Evolutionary conservation across 345 rosid genomes (phyloP).

Genomic region (Excoecaria cochinchinensis): DNA sequence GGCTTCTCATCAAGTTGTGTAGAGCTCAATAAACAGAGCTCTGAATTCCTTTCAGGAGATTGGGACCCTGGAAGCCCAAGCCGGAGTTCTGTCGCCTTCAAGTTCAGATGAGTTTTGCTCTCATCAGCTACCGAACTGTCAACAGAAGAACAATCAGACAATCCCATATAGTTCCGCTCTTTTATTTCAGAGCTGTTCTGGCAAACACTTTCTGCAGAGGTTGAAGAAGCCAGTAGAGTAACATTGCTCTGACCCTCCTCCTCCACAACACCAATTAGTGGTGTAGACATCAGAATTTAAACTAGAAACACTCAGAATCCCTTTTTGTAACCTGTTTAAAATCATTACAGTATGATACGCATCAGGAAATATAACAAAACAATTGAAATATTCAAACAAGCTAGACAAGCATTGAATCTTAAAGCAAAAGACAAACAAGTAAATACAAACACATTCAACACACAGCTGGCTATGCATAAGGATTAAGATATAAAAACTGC

Average conservation of each 20-base stretch:
- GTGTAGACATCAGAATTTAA: constrained; percentile 27
- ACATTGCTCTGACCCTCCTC: constrained; percentile 31
- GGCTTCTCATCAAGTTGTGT: constrained; percentile 32
- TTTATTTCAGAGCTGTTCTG: constrained; percentile 24
- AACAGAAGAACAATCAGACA: constrained; percentile 35
- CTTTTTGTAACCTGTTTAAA: constrained; percentile 9
- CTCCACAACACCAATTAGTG: constrained; percentile 31
- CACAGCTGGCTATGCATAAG: constrained; percentile 18
- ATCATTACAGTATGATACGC: background rate
- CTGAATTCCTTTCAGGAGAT: constrained; percentile 33
- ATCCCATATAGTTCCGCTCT: constrained; percentile 38
- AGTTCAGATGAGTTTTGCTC: constrained; percentile 25
- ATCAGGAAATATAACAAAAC: background rate
- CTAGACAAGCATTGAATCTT: background rate
- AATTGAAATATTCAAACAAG: background rate
- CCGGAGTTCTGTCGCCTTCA: constrained; percentile 36
- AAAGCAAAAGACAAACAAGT: background rate
- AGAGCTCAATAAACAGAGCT: constrained; percentile 19
- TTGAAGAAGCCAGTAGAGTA: constrained; percentile 29
- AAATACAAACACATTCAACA: constrained; percentile 1
- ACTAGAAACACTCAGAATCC: constrained; percentile 6
- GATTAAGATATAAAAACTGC: background rate
- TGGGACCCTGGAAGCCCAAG: constrained; percentile 38
- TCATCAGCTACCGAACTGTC: constrained; percentile 23
- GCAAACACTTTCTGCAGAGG: constrained; percentile 29